phyloP scores from a whole-genome alignment of 805 yeast species.

The Lipomyces mesembrius region DNA sequence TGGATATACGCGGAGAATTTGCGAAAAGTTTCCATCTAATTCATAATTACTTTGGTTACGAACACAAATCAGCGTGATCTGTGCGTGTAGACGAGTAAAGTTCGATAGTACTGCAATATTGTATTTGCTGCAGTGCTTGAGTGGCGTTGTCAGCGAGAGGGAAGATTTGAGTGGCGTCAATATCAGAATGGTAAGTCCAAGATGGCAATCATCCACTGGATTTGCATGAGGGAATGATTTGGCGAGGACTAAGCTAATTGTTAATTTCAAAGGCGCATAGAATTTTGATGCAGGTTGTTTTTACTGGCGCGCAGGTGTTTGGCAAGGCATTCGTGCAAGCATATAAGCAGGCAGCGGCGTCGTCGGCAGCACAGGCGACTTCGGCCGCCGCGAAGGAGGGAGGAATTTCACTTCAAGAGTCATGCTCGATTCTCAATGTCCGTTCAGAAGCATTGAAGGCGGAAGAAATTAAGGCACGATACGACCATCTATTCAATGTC shows the following conservation, averaged over 20 bases:
- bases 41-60: not conserved
- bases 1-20: no score
- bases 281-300: constrained; percentile 81
- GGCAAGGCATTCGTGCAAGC: constrained; percentile 98
- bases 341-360: constrained; percentile 93
- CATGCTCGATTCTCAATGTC: constrained; percentile 85
- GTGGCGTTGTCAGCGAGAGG: not conserved
- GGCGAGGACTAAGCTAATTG: not conserved
- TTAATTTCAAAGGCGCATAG: constrained; percentile 72
- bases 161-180: not conserved
- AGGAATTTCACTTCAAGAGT: constrained; percentile 86
- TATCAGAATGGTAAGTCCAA: not conserved
- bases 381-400: constrained; percentile 56
- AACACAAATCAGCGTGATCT: not conserved
- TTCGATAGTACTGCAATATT: not conserved
- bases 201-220: not conserved
- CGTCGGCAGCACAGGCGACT: constrained; percentile 75
- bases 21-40: no score
- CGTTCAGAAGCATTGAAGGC: constrained; percentile 59
- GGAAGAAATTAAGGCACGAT: constrained; percentile 66
- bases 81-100: not conserved
- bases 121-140: not conserved
- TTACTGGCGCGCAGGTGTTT: constrained; percentile 94
- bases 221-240: not conserved
- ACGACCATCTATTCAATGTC: constrained; percentile 80